A percentile compares a stretch with the other conserved stretches of the same genome.
Evolutionary conservation across 148 eudicot species (phyloP).

Genomic region (Polygonum aviculare): DNA sequence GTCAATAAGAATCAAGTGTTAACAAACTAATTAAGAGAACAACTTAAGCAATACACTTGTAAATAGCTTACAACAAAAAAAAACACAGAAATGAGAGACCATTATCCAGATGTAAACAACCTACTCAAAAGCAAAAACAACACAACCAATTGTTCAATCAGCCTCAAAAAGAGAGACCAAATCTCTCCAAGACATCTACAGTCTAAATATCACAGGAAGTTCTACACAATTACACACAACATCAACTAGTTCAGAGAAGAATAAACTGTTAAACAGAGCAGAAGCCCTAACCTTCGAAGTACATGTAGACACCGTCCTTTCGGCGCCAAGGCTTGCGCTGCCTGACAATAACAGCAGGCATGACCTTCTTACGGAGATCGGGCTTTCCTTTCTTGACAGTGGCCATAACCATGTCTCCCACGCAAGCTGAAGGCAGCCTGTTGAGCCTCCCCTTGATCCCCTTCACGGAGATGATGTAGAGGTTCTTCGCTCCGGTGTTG

Average conservation of each 20-base stretch:
- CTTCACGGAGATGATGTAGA: slow-evolving; percentile 13
- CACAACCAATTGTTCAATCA: not conserved
- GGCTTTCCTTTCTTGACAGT: slow-evolving; percentile 13
- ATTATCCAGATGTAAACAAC: not conserved
- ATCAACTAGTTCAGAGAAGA: not conserved
- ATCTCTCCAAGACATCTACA: too few species aligned
- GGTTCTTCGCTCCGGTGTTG: slow-evolving; percentile 12
- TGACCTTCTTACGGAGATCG: slow-evolving; percentile 12
- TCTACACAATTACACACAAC: not conserved
- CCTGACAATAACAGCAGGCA: slow-evolving; percentile 11
- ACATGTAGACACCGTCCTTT: slow-evolving; percentile 14
- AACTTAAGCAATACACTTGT: not conserved
- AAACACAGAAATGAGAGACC: not conserved
- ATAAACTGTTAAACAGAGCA: not conserved
- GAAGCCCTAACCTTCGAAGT: slow-evolving; percentile 11
- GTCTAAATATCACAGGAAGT: not conserved
- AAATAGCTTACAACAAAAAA: not conserved
- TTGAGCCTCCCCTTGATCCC: slow-evolving; percentile 11
- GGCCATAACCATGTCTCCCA: slow-evolving; percentile 12
- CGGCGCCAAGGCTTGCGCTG: slow-evolving; percentile 16
- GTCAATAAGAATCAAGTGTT: not conserved
- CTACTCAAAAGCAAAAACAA: not conserved
- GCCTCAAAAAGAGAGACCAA: not conserved
- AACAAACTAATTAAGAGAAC: not conserved
- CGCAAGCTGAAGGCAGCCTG: slow-evolving; percentile 12